A percentile compares a stretch with the other conserved stretches of the same genome.
phyloP scores from a whole-genome alignment of 108 stramenopile genomes.

The Nitzschia sp. region DNA sequence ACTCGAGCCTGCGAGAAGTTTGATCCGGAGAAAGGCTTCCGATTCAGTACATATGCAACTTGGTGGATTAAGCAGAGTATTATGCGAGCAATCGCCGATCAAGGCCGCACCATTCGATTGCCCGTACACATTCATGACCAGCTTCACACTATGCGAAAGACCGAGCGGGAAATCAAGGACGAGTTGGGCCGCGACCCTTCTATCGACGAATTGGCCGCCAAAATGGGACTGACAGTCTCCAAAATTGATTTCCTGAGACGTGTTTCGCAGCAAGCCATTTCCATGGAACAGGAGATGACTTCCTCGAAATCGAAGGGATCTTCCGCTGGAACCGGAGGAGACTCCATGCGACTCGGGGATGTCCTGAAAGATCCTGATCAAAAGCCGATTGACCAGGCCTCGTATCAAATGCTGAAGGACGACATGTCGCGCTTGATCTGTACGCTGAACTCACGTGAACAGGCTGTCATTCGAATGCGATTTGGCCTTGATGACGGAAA shows the following conservation, averaged over 20 bases:
- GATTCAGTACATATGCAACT: constrained; percentile 96
- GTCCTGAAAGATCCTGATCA: constrained; percentile 78
- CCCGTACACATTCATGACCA: constrained; percentile 93
- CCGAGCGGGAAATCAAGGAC: constrained; percentile 63
- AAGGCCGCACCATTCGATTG: constrained; percentile 88
- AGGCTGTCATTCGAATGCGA: constrained; percentile 92
- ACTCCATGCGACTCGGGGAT: constrained; percentile 66
- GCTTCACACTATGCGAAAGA: constrained; percentile 64
- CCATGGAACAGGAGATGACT: constrained; percentile 76
- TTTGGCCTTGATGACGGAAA: constrained; percentile 94
- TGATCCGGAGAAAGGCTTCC: constrained; percentile 92
- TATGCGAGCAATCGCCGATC: constrained; percentile 93
- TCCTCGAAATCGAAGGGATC: constrained; percentile 78
- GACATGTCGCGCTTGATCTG: constrained; percentile 82
- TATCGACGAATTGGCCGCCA: constrained; percentile 66
- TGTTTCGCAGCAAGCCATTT: constrained; percentile 64
- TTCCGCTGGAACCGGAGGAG: constrained; percentile 65
- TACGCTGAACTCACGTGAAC: constrained; percentile 88
- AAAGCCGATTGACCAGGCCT: constrained; percentile 79
- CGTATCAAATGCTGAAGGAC: constrained; percentile 82
- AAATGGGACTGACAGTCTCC: constrained; percentile 62
- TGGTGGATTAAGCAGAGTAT: constrained; percentile 98
- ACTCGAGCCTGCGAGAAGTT: constrained; percentile 95
- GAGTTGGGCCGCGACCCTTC: constrained; percentile 82
- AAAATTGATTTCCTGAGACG: constrained; percentile 84